phyloP scores from a whole-genome alignment of 139 green algal genomes.

The Tetraselmis striata region DNA sequence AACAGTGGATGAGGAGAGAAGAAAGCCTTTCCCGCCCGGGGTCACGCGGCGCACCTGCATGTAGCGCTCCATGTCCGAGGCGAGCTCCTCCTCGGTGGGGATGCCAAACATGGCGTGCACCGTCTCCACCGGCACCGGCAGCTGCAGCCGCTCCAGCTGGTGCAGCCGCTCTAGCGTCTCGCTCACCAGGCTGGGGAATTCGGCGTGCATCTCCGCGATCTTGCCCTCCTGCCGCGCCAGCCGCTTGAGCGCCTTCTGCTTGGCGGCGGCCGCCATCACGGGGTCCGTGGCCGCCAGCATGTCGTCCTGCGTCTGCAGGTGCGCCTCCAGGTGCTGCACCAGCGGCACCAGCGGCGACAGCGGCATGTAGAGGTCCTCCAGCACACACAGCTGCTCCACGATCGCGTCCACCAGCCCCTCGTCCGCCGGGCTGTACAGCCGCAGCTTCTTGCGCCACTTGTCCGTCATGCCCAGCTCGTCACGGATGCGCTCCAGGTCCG shows the following conservation, averaged over 20 bases:
- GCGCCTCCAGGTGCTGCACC: neutral
- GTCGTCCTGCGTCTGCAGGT: neutral
- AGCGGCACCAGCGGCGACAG: neutral
- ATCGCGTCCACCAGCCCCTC: neutral
- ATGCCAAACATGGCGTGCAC: neutral
- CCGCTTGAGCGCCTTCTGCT: neutral
- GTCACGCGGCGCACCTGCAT: neutral
- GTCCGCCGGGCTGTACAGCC: neutral
- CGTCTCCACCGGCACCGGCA: neutral
- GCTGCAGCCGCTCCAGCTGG: neutral
- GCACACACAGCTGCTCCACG: neutral
- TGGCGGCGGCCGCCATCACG: neutral
- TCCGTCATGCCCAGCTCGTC: neutral
- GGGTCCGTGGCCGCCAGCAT: neutral
- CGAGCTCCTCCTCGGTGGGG: neutral
- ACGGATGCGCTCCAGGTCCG: neutral
- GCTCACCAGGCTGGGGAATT: neutral
- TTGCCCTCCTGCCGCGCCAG: neutral
- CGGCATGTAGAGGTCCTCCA: neutral
- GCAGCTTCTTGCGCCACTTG: neutral
- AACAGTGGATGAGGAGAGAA: too few species aligned
- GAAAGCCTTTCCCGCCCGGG: too few species aligned
- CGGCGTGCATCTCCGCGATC: neutral
- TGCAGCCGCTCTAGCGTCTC: neutral
- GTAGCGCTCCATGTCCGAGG: neutral